These are phyloP conservation scores for Termitomyces sp. DNA, from an alignment of 768 basidiomycete species.

Conservation along the genomic window DNA sequence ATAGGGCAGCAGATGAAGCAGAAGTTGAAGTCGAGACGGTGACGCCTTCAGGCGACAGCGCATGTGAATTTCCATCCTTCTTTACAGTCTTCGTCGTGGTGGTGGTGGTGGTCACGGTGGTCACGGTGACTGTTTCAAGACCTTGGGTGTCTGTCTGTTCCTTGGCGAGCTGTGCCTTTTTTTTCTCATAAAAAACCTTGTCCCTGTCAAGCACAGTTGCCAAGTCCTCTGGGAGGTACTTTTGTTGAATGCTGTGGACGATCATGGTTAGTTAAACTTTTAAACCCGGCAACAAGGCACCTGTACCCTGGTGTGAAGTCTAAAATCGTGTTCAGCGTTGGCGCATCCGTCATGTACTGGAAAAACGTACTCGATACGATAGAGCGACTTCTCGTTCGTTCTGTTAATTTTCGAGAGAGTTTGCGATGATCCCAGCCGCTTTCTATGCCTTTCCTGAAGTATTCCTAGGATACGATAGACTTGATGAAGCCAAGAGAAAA, in stretches of 20 bases:
- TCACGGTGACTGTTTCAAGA: conserved; percentile 18
- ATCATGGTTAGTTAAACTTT: background rate
- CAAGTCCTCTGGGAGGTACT: conserved; percentile 29
- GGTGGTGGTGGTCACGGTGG: conserved; percentile 16
- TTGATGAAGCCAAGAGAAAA: background rate
- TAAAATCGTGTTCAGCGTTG: conserved; percentile 6
- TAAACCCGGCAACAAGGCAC: background rate
- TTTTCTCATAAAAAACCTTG: conserved; percentile 28
- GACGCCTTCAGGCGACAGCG: background rate
- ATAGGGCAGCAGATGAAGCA: background rate
- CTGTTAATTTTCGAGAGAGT: conserved; percentile 34
- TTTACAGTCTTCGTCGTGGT: conserved; percentile 10
- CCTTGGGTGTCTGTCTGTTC: conserved; percentile 19
- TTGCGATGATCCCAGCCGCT: conserved; percentile 34
- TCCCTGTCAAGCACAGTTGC: conserved; percentile 31
- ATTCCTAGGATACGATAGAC: conserved; percentile 10
- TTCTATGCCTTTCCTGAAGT: conserved; percentile 20
- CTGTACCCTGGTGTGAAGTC: conserved; percentile 32
- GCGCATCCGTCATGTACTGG: background rate
- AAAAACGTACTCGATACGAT: conserved; percentile 38
- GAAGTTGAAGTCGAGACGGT: background rate
- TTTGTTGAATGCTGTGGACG: conserved; percentile 19
- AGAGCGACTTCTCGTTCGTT: conserved; percentile 40
- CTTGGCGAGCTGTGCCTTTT: conserved; percentile 17
- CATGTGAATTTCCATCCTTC: conserved; percentile 13